A percentile compares a stretch with the other conserved stretches of the same genome.
These are phyloP conservation scores for Phialemonium atrogriseum DNA, from an alignment of 2,329 filamentous ascomycete genomes.

Conservation along the genomic window DNA sequence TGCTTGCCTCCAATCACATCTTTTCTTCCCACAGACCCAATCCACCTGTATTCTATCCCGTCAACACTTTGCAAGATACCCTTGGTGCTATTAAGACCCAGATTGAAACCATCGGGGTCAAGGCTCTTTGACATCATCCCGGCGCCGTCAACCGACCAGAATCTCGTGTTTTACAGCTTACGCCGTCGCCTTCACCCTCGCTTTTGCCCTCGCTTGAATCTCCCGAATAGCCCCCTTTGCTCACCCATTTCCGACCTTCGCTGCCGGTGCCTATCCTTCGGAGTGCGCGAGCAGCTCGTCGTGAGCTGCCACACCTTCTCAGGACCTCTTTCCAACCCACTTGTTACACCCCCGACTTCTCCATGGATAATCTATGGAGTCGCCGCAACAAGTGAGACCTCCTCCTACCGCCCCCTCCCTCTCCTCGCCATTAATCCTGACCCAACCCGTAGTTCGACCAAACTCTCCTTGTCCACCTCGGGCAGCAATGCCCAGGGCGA, in stretches of 20 bases:
- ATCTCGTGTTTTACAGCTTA: too few species aligned
- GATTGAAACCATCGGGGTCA: too few species aligned
- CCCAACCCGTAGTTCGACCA: conserved; percentile 58
- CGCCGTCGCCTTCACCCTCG: too few species aligned
- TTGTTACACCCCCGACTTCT: conserved; percentile 20
- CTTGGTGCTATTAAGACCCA: too few species aligned
- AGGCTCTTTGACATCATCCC: too few species aligned
- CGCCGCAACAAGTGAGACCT: conserved; percentile 71
- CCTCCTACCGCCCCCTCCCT: conserved; percentile 1
- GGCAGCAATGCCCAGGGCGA: conserved; percentile 44
- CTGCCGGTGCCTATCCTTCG: neutral
- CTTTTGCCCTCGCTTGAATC: too few species aligned
- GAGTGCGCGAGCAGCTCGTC: conserved; percentile 2
- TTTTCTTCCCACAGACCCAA: too few species aligned
- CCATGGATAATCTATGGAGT: conserved; percentile 65
- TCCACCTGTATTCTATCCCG: too few species aligned
- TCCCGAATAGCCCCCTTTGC: too few species aligned
- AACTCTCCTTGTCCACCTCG: conserved; percentile 80
- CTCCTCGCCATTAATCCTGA: neutral
- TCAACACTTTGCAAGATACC: too few species aligned
- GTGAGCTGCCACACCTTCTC: conserved; percentile 1
- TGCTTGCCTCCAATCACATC: too few species aligned
- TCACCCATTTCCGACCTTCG: neutral
- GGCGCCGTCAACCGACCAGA: too few species aligned
- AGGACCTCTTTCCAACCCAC: neutral